Conservation (phyloP, 2,329 filamentous ascomycete species). For the Arthrobotrys conoides region DNA sequence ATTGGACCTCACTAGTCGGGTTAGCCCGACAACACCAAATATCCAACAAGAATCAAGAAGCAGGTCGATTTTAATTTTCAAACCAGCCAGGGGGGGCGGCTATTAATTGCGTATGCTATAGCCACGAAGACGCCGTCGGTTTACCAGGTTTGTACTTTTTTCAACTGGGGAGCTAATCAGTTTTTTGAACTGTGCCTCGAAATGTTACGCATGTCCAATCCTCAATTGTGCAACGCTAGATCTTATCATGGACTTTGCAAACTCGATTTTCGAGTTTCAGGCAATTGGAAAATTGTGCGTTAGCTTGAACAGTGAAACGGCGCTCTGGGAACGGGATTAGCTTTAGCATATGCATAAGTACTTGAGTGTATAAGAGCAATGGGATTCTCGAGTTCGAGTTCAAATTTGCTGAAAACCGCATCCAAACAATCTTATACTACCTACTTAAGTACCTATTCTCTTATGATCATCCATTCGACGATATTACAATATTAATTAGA, state of each 20-base stretch:
- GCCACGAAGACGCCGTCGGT: too few species aligned
- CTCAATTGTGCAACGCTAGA: not conserved
- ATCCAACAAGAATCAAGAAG: slow-evolving; percentile 12
- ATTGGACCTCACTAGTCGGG: slow-evolving; percentile 2
- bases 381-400: not conserved
- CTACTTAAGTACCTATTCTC: not conserved
- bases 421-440: not conserved
- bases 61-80: not conserved
- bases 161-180: not conserved
- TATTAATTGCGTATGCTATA: not conserved
- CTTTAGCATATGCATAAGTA: too few species aligned
- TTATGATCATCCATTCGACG: too few species aligned
- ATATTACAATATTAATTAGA: not conserved
- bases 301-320: too few species aligned
- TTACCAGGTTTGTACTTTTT: not conserved
- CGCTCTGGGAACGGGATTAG: too few species aligned
- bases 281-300: too few species aligned
- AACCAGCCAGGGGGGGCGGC: not conserved
- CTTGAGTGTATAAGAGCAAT: not conserved
- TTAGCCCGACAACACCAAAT: slow-evolving; percentile 14
- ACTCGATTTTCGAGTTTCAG: not conserved
- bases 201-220: not conserved
- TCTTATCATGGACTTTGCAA: not conserved
- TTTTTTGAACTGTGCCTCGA: not conserved
- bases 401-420: not conserved